Conservation (phyloP, 345 rosid genomes). For the Populus ilicifolia region DNA sequence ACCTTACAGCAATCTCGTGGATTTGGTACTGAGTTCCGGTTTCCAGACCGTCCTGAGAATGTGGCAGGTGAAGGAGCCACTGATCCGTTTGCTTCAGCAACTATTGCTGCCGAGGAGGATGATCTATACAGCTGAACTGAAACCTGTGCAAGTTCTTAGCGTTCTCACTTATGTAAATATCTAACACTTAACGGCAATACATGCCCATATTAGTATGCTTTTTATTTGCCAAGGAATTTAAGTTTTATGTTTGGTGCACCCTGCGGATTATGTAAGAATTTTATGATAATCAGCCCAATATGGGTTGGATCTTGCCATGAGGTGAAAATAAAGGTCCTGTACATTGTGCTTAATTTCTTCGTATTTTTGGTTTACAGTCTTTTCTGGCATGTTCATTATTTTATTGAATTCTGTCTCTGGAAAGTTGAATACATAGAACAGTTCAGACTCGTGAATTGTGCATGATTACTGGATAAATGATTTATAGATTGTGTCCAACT, state of each 20-base stretch:
- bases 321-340: neutral
- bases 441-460: too few relatives aligned
- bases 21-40: conserved; percentile 27
- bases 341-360: neutral
- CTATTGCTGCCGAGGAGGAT: conserved; percentile 24
- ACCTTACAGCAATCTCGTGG: conserved; percentile 37
- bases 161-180: neutral
- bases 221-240: neutral
- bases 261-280: neutral
- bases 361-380: neutral
- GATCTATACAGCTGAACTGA: conserved; percentile 27
- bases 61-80: conserved; percentile 14
- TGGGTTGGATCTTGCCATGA: neutral
- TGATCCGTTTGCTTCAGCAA: conserved; percentile 13
- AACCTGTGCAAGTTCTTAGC: neutral
- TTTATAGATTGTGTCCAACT: too few relatives aligned
- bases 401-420: too few relatives aligned
- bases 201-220: neutral
- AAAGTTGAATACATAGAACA: too few relatives aligned
- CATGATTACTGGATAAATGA: too few relatives aligned
- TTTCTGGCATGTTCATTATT: neutral
- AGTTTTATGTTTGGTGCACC: neutral
- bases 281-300: neutral
- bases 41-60: conserved; percentile 16
- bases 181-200: neutral